phyloP scores from a whole-genome alignment of 306 rosid genomes.

The Arachis stenosperma region DNA sequence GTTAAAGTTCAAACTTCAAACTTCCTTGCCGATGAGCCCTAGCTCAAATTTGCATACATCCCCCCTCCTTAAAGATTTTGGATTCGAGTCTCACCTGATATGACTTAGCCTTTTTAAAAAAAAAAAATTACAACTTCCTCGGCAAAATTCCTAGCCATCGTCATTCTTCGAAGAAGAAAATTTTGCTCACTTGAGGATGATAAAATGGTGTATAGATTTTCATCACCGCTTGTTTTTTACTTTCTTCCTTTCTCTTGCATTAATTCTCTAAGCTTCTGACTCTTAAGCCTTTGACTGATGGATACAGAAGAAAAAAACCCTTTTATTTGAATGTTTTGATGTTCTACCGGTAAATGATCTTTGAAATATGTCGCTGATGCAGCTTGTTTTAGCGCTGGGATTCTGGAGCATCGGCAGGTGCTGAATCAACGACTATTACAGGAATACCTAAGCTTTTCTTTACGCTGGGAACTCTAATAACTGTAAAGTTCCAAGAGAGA shows the following conservation, averaged over 20 bases:
- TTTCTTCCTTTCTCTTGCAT: conserved; percentile 73
- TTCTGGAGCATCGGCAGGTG: conserved; percentile 47
- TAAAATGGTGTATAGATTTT: background rate
- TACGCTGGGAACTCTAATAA: conserved; percentile 58
- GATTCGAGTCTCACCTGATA: no score
- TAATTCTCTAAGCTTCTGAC: conserved; percentile 56
- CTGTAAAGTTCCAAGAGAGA: conserved; percentile 47
- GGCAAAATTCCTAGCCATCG: conserved; percentile 25
- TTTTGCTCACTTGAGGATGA: conserved; percentile 24
- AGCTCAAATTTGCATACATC: no score
- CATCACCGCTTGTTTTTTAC: conserved; percentile 58
- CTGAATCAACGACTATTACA: conserved; percentile 41
- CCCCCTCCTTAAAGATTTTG: no score
- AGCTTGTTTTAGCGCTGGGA: conserved; percentile 55
- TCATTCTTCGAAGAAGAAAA: background rate
- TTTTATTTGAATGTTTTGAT: conserved; percentile 49
- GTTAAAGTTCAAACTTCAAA: no score
- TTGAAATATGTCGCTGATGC: conserved; percentile 33
- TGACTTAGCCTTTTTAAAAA: no score
- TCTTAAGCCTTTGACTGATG: conserved; percentile 76
- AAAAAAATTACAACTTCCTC: background rate
- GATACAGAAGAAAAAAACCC: conserved; percentile 49
- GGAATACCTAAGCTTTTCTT: conserved; percentile 76
- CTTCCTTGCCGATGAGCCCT: no score
- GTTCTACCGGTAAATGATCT: conserved; percentile 42